Conservation (phyloP, 2,329 filamentous ascomycete genomes). For the Xylariaceae sp. region DNA sequence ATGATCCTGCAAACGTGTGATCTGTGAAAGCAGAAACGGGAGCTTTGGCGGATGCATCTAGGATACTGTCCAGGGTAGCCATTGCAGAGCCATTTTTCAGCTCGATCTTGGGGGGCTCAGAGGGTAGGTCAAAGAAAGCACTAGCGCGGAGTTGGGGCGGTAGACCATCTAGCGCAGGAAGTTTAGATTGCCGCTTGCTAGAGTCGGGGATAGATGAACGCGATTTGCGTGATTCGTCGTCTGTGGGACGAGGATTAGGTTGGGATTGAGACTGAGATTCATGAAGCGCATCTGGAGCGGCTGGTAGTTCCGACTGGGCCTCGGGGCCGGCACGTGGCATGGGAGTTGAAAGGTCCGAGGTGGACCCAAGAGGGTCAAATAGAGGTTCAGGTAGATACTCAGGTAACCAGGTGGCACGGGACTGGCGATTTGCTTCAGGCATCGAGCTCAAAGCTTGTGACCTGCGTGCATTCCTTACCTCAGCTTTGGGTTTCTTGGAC, state of each 20-base stretch:
- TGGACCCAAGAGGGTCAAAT: conserved; percentile 37
- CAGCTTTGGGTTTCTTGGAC: conserved; percentile 69
- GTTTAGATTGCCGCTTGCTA: conserved; percentile 44
- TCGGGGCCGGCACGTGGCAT: conserved; percentile 3
- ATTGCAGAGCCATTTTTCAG: conserved; percentile 81
- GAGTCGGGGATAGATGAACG: conserved; percentile 40
- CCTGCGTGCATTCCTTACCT: conserved; percentile 68
- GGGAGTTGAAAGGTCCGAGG: conserved; percentile 14
- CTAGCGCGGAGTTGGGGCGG: conserved; percentile 89
- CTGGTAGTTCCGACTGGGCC: conserved; percentile 9
- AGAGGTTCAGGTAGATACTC: conserved; percentile 33
- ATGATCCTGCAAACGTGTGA: conserved; percentile 77
- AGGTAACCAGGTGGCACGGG: conserved; percentile 34
- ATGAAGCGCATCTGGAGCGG: neutral
- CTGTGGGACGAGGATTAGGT: conserved; percentile 2
- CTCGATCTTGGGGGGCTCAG: conserved; percentile 53
- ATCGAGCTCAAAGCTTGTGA: conserved; percentile 73
- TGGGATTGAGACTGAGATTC: conserved; percentile 15
- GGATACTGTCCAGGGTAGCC: conserved; percentile 84
- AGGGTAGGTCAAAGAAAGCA: conserved; percentile 80
- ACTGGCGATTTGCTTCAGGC: conserved; percentile 45
- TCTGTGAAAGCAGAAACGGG: conserved; percentile 92
- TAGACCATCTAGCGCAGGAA: conserved; percentile 55
- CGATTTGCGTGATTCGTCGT: conserved; percentile 37
- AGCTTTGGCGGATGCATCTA: conserved; percentile 85